Conservation (phyloP, 371 early-diverging fungal genomes). For the Lichtheimia corymbifera region DNA sequence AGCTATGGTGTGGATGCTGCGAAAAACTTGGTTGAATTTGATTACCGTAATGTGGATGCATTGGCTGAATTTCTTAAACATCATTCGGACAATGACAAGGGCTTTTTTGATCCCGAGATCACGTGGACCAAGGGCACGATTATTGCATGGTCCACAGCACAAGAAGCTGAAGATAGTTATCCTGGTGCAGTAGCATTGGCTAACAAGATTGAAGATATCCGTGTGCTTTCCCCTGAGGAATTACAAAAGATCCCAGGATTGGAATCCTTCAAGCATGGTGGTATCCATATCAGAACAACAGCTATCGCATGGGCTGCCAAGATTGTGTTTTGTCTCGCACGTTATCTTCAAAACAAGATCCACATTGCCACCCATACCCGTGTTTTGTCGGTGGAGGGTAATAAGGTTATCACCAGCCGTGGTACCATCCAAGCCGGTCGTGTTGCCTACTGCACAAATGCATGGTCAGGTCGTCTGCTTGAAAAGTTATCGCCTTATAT, state of each 20-base stretch:
- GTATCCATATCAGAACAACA: constrained; percentile 29
- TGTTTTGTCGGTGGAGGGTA: constrained; percentile 12
- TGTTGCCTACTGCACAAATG: constrained; percentile 54
- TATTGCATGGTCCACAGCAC: constrained; percentile 25
- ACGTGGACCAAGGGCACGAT: constrained; percentile 40
- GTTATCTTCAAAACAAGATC: constrained; percentile 21
- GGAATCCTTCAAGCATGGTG: constrained; percentile 29
- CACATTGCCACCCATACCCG: constrained; percentile 19
- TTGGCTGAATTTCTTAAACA: constrained; percentile 29
- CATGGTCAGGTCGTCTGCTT: constrained; percentile 40
- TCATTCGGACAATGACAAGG: constrained; percentile 26
- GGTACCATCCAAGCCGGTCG: constrained; percentile 29
- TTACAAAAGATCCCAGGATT: constrained; percentile 20
- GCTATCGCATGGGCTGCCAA: constrained; percentile 45
- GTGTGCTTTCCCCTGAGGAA: constrained; percentile 15
- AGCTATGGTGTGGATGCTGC: constrained; percentile 32
- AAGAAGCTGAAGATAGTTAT: constrained; percentile 26
- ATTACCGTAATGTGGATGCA: constrained; percentile 29
- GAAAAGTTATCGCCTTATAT: constrained; percentile 16
- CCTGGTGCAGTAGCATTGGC: constrained; percentile 25
- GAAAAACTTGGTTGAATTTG: constrained; percentile 32
- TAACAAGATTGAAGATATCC: constrained; percentile 8
- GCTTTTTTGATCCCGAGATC: constrained; percentile 37
- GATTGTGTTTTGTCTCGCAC: constrained; percentile 41
- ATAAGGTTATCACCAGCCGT: constrained; percentile 23